Base-by-base conservation (phyloP, 2,329 filamentous ascomycete species). In the Botrytis squamosa region DNA sequence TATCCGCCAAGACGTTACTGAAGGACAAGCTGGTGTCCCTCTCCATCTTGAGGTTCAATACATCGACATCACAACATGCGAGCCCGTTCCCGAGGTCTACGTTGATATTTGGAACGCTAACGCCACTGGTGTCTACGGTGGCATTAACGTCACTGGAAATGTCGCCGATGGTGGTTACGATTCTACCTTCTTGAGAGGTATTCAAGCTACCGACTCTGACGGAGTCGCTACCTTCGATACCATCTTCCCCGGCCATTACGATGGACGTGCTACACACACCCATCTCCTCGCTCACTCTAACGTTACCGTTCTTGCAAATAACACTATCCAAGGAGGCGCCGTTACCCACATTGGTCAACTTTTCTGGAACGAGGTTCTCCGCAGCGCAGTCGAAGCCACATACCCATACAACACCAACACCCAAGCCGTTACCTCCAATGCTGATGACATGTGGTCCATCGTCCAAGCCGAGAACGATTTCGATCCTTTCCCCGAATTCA, bases 311-410 rank as follows among this genome's bases (percentile, higher is more conserved):
- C 60, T 79, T 36, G 33, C 68, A 1, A 82, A 82, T 63, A 76
- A 87, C 80, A 84, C 84, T 75, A 83, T 87, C 74, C 79, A 81
- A 22, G 85, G 84, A 72, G 84, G 86, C 16, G 84, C 85, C 67
- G 84, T 86, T 9, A 84, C 85, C 0, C 87, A 90, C 80, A 84
- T 89, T 46, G 88, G 88, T 9, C 88, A 90, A 78, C 80, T 89
- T 66, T 90, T 88, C 83, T 87, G 89, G 73, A 88, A 92, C 77
- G 85, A 88, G 75, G 82, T 83, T 73, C 84, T 90, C 29, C 83
- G 87, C 74, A 75, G 78, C 4, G 76, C 81, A 33, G 86, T 88
- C 66, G 85, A 88, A 72, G 80, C 79, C 18, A 83, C 81, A 0
- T 76, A 79, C 2, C 87, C 87, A 1, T 86, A 86, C 77, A 80